These are phyloP conservation scores for Chytridium lagenaria DNA, from an alignment of 371 early-diverging fungal species.

Conservation along the genomic window DNA sequence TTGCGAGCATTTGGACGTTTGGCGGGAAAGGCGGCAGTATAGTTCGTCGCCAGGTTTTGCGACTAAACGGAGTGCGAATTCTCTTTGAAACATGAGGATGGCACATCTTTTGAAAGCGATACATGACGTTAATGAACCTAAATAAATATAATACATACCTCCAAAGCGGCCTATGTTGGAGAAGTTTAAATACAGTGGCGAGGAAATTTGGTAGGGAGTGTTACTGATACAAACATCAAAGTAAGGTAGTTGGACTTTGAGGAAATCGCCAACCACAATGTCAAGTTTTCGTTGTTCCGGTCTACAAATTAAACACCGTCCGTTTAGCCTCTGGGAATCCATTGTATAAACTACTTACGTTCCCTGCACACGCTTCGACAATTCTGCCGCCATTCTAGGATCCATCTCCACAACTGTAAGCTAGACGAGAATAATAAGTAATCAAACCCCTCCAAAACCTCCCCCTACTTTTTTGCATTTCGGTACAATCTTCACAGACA, in stretches of 20 bases:
- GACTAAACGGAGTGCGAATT: slow-evolving; percentile 98
- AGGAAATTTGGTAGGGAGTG: slow-evolving; percentile 99
- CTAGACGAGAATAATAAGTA: slow-evolving; percentile 17
- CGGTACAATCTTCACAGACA: slow-evolving; percentile 95
- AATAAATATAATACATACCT: no score
- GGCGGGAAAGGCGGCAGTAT: slow-evolving; percentile 97
- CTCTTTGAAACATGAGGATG: slow-evolving; percentile 99
- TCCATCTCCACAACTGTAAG: slow-evolving; percentile 95
- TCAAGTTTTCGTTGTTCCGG: slow-evolving; percentile 87
- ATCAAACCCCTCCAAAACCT: not conserved
- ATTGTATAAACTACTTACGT: no score
- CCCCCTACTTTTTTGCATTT: slow-evolving; percentile 88
- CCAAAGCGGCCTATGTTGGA: slow-evolving; percentile 92
- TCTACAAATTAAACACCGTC: not conserved
- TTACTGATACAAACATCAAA: slow-evolving; percentile 99
- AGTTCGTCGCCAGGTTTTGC: slow-evolving; percentile 94
- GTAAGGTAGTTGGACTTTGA: slow-evolving; percentile 96
- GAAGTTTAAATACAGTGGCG: slow-evolving; percentile 95
- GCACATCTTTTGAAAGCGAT: slow-evolving; percentile 65
- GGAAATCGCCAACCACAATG: slow-evolving; percentile 97
- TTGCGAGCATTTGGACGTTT: slow-evolving; percentile 96
- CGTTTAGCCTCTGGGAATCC: no score
- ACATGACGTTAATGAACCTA: not conserved
- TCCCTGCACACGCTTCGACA: slow-evolving; percentile 96
- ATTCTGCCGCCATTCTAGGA: slow-evolving; percentile 96